Conservation (phyloP, 345 rosid genomes). For the Eucalyptus cloeziana region DNA sequence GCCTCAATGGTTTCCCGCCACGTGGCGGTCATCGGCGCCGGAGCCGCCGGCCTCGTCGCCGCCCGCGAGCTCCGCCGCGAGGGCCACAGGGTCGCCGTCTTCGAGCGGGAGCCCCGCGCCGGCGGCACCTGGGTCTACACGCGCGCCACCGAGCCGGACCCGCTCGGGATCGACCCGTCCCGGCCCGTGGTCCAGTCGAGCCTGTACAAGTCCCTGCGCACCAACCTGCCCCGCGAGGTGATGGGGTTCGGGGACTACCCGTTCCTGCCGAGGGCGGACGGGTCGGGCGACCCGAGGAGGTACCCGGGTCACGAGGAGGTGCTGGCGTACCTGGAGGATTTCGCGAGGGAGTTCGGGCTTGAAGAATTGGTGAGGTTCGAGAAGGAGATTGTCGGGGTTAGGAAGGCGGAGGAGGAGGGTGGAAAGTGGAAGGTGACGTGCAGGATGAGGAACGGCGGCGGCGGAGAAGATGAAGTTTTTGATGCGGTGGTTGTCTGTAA, state of each 20-base stretch:
- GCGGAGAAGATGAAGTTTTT: conserved; percentile 26
- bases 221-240: conserved; percentile 74
- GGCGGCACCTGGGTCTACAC: conserved; percentile 88
- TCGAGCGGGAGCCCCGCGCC: conserved; percentile 46
- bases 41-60: conserved; percentile 71
- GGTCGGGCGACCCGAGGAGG: conserved; percentile 50
- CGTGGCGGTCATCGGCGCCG: conserved; percentile 86
- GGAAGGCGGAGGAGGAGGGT: neutral
- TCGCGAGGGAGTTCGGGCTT: conserved; percentile 42
- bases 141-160: conserved; percentile 48
- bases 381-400: conserved; percentile 38
- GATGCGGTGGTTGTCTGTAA: conserved; percentile 75
- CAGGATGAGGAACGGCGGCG: neutral
- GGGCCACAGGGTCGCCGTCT: conserved; percentile 70
- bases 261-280: conserved; percentile 16
- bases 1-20: conserved; percentile 7
- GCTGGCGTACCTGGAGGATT: conserved; percentile 44
- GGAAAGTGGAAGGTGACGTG: conserved; percentile 55
- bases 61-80: conserved; percentile 71
- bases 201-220: conserved; percentile 74
- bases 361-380: conserved; percentile 56
- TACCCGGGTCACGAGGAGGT: conserved; percentile 74
- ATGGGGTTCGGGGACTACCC: conserved; percentile 84
- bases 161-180: conserved; percentile 41
- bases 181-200: conserved; percentile 54